Conservation (phyloP, 2,329 filamentous ascomycete species). For the Alternaria gansuensis region DNA sequence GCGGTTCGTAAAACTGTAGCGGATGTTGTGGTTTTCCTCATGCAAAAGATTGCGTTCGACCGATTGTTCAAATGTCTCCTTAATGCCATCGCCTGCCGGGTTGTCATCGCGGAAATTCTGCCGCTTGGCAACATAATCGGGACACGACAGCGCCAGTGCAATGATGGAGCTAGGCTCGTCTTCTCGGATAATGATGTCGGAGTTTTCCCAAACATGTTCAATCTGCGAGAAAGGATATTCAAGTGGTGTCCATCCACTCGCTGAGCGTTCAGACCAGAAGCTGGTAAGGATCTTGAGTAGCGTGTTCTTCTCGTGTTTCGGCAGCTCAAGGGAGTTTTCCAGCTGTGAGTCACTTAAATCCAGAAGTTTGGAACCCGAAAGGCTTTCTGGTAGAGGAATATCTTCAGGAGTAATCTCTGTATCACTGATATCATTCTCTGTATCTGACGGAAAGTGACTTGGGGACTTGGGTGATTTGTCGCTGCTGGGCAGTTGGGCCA, state of each 20-base stretch:
- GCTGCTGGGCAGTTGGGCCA: slow-evolving; percentile 32
- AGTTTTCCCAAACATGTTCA: slow-evolving; percentile 96
- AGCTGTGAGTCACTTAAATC: slow-evolving; percentile 64
- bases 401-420: slow-evolving; percentile 76
- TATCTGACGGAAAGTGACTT: slow-evolving; percentile 61
- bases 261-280: slow-evolving; percentile 97
- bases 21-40: slow-evolving; percentile 88
- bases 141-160: slow-evolving; percentile 86
- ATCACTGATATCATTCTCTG: slow-evolving; percentile 67
- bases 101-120: slow-evolving; percentile 65
- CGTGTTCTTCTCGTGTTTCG: slow-evolving; percentile 91
- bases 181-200: slow-evolving; percentile 94
- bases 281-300: slow-evolving; percentile 95
- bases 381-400: slow-evolving; percentile 69
- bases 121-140: slow-evolving; percentile 86
- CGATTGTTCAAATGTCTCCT: slow-evolving; percentile 66
- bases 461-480: slow-evolving; percentile 39
- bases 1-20: slow-evolving; percentile 93
- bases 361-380: slow-evolving; percentile 61
- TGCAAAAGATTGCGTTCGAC: slow-evolving; percentile 87
- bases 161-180: slow-evolving; percentile 97
- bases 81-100: slow-evolving; percentile 20
- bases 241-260: slow-evolving; percentile 89
- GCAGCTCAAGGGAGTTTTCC: slow-evolving; percentile 75
- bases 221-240: slow-evolving; percentile 85